Base-by-base conservation (phyloP, 352 stramenopile species). In the Globisporangium yorkense region DNA sequence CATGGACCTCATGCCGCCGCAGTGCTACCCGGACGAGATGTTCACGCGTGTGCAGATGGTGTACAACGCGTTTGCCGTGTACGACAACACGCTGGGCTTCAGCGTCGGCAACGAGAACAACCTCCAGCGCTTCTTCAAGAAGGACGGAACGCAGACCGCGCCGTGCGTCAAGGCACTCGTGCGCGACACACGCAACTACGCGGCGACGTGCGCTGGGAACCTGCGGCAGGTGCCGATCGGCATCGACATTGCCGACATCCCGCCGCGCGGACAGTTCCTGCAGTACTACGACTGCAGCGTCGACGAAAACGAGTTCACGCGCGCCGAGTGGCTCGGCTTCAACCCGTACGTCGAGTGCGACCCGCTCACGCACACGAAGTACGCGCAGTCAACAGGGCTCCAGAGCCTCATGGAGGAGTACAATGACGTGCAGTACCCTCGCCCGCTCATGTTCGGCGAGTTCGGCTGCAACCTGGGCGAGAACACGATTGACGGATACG, bases 281-380 rank as follows among this genome's bases (percentile, higher is more conserved):
- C 51, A 71, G 62, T 84, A 81, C 67, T 77, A 80, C 58, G 72
- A 80, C 50, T 84, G 74, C 61, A 7, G 61, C 24, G 61, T 69
- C 12, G 64, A 71, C 56, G 56, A 65, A 21, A 67, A 84, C 59
- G 71, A 81, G 63, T 67, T 59, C 54, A 67, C 72, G 41, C 72
- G 68, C 33, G 66, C 71, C 31, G 66, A 86, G 40, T 64, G 58
- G 75, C 58, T 80, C 24, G 75, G 73, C 5, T 80, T 77, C 57
- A 86, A 86, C 56, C 71, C 71, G 54, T 84, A 86, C 54, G 71
- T 82, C 24, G 69, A 82, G 58, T 86, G 75, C 45, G 73, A 86
- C 37, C 66, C 67, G n/a, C 53, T 44, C 21, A 71, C 51, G 45
- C 63, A 83, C 63, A 64, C 56, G n/a, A 43, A 63, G 56, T 84